phyloP scores from a whole-genome alignment of 2,329 filamentous ascomycete genomes.

The Fusarium oligoseptatum region DNA sequence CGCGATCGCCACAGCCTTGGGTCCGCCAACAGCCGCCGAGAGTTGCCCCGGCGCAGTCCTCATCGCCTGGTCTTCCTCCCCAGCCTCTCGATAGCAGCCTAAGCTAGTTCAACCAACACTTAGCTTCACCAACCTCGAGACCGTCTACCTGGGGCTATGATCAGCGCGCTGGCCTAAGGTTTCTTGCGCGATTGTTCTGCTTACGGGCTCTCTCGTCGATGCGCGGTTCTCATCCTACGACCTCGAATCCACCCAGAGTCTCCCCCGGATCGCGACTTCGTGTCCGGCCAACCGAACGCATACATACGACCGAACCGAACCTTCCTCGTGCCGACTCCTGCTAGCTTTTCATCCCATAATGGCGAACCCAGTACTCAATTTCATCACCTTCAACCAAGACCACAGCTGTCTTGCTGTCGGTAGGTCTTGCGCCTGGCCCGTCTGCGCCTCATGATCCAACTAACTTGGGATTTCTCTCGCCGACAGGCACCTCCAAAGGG shows the following conservation, averaged over 20 bases:
- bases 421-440: constrained; percentile 58
- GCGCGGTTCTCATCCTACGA: neutral
- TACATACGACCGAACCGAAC: neutral
- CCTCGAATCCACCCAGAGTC: constrained; percentile 2
- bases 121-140: constrained; percentile 19
- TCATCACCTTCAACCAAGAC: constrained; percentile 99
- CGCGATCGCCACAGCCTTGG: constrained; percentile 1
- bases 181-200: constrained; percentile 10
- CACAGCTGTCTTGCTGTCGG: constrained; percentile 96
- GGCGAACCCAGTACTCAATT: constrained; percentile 85
- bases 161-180: constrained; percentile 20
- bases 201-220: constrained; percentile 3
- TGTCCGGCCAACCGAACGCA: constrained; percentile 1
- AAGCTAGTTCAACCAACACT: constrained; percentile 22
- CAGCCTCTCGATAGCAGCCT: constrained; percentile 43
- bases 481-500: constrained; percentile 85
- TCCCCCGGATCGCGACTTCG: neutral
- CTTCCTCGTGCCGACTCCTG: neutral
- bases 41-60: constrained; percentile 20
- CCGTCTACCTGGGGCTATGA: constrained; percentile 24
- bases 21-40: constrained; percentile 4
- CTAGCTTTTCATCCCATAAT: constrained; percentile 58
- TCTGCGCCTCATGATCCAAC: constrained; percentile 9
- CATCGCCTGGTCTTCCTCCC: constrained; percentile 31
- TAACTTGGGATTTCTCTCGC: constrained; percentile 11